Conservation (phyloP, 306 rosid genomes). For the Inga oerstediana region DNA sequence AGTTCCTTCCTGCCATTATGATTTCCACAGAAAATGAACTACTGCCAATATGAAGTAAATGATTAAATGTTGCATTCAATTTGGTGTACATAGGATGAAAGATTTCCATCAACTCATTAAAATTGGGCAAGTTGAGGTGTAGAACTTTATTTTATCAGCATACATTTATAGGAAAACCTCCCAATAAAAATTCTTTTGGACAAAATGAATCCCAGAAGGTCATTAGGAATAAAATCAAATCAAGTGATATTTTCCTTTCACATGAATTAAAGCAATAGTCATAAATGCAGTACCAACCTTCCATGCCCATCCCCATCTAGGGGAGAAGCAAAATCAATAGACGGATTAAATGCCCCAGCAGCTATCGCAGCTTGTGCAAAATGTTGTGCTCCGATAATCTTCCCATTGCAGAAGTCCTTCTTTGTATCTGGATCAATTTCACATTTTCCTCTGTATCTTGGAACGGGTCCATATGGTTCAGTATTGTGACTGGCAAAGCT, state of each 20-base stretch:
- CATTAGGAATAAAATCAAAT: neutral
- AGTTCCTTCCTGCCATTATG: neutral
- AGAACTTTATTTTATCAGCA: neutral
- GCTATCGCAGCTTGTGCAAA: slow-evolving; percentile 98
- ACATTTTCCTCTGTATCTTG: slow-evolving; percentile 90
- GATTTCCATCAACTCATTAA: neutral
- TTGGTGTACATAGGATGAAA: neutral
- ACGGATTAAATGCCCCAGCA: slow-evolving; percentile 90
- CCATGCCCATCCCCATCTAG: slow-evolving; percentile 99
- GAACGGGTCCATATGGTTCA: slow-evolving; percentile 85
- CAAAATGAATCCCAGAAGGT: neutral
- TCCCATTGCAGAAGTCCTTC: slow-evolving; percentile 87
- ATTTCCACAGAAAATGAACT: neutral
- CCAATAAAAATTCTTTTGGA: neutral
- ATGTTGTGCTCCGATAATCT: slow-evolving; percentile 98
- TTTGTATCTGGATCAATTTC: slow-evolving; percentile 88
- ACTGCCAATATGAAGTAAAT: neutral
- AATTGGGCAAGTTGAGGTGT: neutral
- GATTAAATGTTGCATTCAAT: neutral
- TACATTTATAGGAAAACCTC: neutral
- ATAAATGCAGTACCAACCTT: slow-evolving; percentile 54
- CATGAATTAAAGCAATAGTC: neutral
- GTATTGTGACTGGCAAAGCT: slow-evolving; percentile 70
- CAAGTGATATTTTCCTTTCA: neutral
- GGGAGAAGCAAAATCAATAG: slow-evolving; percentile 92